Percentiles rank a stretch among this genome's conserved stretches.
Evolutionary conservation across 305 asterid species (phyloP).

Genomic region (Petunia hybrid): DNA sequence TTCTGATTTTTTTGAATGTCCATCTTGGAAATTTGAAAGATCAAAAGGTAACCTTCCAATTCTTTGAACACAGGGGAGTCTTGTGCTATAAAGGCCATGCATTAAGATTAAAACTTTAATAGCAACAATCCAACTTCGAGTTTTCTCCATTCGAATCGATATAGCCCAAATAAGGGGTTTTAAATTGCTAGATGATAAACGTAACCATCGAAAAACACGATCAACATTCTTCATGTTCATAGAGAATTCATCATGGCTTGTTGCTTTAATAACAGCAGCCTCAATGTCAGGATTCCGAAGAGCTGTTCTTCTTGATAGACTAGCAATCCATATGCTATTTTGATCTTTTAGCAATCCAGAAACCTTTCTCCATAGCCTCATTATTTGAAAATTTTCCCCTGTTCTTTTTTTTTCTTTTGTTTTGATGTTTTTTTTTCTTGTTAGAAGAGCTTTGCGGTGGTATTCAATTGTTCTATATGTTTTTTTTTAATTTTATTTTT

Average conservation of each 20-base stretch:
- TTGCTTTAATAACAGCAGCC: conserved; percentile 75
- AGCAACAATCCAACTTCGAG: conserved; percentile 74
- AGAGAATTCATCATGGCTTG: conserved; percentile 63
- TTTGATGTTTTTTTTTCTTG: not conserved
- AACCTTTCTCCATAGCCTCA: conserved; percentile 85
- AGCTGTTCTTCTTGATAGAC: conserved; percentile 54
- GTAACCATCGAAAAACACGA: conserved; percentile 66
- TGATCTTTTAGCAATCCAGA: conserved; percentile 69
- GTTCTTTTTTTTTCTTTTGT: not conserved
- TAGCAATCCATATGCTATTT: conserved; percentile 68
- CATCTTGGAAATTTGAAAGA: conserved; percentile 65
- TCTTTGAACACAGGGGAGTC: conserved; percentile 42
- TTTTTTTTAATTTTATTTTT: conserved; percentile 21
- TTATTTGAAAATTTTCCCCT: conserved; percentile 40
- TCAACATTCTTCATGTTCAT: conserved; percentile 55
- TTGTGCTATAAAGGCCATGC: conserved; percentile 60
- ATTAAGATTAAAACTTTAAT: conserved; percentile 65
- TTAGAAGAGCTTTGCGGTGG: not conserved
- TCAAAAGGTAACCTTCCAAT: conserved; percentile 85
- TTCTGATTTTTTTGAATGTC: conserved; percentile 36
- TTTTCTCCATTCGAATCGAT: conserved; percentile 60
- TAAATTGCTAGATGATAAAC: conserved; percentile 62
- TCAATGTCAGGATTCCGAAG: conserved; percentile 82
- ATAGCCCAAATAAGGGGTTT: conserved; percentile 69
- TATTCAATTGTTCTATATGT: conserved; percentile 20